These are phyloP conservation scores for Prunus yedoensis DNA, from an alignment of 331 rosid genomes.

Conservation along the genomic window DNA sequence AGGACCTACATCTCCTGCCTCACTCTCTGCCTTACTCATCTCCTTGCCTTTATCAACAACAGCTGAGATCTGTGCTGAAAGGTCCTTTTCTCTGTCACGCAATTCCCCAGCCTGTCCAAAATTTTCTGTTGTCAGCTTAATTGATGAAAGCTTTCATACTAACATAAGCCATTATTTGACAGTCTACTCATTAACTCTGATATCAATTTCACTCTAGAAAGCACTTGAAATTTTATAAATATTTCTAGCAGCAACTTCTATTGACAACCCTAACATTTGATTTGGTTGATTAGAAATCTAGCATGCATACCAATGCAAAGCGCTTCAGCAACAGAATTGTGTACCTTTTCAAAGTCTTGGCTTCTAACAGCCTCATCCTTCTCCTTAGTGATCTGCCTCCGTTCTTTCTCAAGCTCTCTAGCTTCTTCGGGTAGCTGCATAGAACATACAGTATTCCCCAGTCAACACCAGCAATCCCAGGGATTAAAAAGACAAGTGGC, in stretches of 20 bases:
- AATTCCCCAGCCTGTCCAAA: conserved; percentile 81
- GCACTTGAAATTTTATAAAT: neutral
- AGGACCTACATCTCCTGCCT: conserved; percentile 88
- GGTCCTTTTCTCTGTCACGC: conserved; percentile 96
- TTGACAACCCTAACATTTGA: neutral
- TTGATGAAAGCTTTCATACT: neutral
- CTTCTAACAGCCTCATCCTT: conserved; percentile 83
- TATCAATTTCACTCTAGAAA: neutral
- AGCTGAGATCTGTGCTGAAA: conserved; percentile 76
- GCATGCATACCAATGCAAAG: neutral
- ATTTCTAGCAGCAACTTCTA: neutral
- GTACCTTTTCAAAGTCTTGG: conserved; percentile 96
- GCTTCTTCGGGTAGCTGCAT: conserved; percentile 95
- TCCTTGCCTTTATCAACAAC: conserved; percentile 89
- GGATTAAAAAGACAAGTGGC: neutral
- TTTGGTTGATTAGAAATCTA: neutral
- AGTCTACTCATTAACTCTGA: neutral
- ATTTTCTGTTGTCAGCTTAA: conserved; percentile 23
- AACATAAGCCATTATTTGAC: neutral
- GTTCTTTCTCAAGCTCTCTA: conserved; percentile 79
- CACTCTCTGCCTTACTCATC: conserved; percentile 95
- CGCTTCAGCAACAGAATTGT: neutral
- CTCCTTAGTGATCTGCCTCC: conserved; percentile 88
- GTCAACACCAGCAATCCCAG: conserved; percentile 18
- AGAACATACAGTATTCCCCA: conserved; percentile 4